Percentiles rank a stretch among this genome's conserved stretches.
phyloP scores from a whole-genome alignment of 148 eudicot species.

The Fagopyrum tataricum region DNA sequence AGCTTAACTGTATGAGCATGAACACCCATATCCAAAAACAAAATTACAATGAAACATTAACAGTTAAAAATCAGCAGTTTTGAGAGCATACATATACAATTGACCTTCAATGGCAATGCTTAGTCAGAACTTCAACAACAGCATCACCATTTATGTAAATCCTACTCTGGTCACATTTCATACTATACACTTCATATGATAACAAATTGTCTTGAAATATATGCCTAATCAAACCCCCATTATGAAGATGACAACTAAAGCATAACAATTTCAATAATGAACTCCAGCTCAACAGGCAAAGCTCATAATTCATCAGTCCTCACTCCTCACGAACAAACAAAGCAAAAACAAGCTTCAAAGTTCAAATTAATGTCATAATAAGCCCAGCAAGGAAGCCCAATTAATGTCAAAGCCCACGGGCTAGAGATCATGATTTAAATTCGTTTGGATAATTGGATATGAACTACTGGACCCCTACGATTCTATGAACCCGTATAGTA shows the following conservation, averaged over 20 bases:
- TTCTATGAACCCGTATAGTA: neutral
- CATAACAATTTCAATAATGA: neutral
- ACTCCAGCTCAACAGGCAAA: too few relatives aligned
- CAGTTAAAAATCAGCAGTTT: neutral
- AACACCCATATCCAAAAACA: neutral
- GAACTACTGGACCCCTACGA: neutral
- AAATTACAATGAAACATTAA: too few relatives aligned
- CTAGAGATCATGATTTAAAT: neutral
- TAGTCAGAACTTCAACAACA: neutral
- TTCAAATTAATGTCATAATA: neutral
- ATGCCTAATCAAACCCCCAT: neutral
- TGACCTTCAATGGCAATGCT: too few relatives aligned
- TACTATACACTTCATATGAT: neutral
- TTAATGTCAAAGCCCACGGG: neutral
- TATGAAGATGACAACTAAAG: neutral
- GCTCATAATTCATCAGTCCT: neutral
- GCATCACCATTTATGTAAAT: neutral
- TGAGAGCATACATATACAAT: neutral
- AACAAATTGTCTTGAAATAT: neutral
- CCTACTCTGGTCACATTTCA: neutral
- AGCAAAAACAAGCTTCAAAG: neutral
- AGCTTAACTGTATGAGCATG: neutral
- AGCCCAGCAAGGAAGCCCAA: neutral
- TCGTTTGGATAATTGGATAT: neutral
- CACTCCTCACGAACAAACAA: neutral